Conservation (phyloP, 345 rosid genomes). For the Streptanthus diversifolius region DNA sequence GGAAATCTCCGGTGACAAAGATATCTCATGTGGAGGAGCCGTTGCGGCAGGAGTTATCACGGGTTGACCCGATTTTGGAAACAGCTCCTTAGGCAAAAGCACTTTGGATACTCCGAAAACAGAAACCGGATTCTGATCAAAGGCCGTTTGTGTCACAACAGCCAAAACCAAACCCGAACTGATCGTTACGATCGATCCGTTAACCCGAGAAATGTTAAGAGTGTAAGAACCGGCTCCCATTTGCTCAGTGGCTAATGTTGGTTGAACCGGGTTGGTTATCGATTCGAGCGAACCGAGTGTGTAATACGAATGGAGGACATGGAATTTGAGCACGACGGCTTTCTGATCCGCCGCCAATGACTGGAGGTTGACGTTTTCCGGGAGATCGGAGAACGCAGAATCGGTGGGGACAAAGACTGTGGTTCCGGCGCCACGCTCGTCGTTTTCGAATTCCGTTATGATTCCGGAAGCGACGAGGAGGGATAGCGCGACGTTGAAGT, state of each 20-base stretch:
- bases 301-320: conserved; percentile 86
- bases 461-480: conserved; percentile 82
- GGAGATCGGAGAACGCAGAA: conserved; percentile 68
- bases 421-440: conserved; percentile 86
- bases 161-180: conserved; percentile 77
- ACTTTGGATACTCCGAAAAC: conserved; percentile 88
- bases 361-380: conserved; percentile 53
- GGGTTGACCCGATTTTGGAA: conserved; percentile 30
- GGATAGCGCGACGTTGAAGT: conserved; percentile 78
- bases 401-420: conserved; percentile 90
- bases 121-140: conserved; percentile 83
- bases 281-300: conserved; percentile 88
- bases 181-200: conserved; percentile 68
- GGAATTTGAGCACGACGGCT: conserved; percentile 66
- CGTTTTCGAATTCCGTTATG: conserved; percentile 62
- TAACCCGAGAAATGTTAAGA: conserved; percentile 73
- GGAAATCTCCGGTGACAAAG: conserved; percentile 45
- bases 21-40: conserved; percentile 47
- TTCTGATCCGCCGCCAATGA: conserved; percentile 72
- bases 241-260: conserved; percentile 81
- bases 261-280: conserved; percentile 84
- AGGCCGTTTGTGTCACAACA: conserved; percentile 74
- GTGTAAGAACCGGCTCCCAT: conserved; percentile 79
- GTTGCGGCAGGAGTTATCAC: conserved; percentile 26
- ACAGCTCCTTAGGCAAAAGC: conserved; percentile 70